Evolutionary conservation across 306 rosid species (phyloP).

Genomic region (Morella rubra): DNA sequence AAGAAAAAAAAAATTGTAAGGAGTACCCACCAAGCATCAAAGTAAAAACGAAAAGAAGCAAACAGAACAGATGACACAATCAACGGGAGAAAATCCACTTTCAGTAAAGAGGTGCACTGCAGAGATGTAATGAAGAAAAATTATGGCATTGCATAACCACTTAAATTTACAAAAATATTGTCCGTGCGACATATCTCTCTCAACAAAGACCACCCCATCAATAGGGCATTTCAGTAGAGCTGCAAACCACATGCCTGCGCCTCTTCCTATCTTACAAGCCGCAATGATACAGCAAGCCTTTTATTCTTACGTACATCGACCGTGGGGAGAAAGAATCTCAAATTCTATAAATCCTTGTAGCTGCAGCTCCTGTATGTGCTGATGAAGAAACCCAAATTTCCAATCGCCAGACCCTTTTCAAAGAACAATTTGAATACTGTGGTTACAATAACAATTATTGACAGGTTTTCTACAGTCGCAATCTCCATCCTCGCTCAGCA

Average conservation of each 20-base stretch:
- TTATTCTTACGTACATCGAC: conserved; percentile 30
- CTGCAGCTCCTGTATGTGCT: conserved; percentile 27
- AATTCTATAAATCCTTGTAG: conserved; percentile 3
- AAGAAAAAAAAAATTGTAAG: no score
- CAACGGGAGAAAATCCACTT: neutral
- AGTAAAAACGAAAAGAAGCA: no score
- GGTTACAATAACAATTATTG: neutral
- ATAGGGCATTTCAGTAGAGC: conserved; percentile 9
- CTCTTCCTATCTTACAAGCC: conserved; percentile 46
- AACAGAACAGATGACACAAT: neutral
- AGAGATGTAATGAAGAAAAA: neutral
- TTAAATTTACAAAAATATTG: neutral
- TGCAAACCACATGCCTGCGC: conserved; percentile 15
- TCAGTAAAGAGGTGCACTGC: neutral
- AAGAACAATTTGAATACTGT: conserved; percentile 8
- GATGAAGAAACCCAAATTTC: conserved; percentile 20
- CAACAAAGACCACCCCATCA: conserved; percentile 31
- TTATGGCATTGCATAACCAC: neutral
- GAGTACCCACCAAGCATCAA: no score
- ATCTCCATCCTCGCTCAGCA: conserved; percentile 86
- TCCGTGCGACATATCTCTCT: conserved; percentile 5
- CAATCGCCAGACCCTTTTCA: conserved; percentile 9
- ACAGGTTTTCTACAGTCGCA: conserved; percentile 48
- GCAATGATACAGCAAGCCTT: conserved; percentile 23
- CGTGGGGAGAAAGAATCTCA: conserved; percentile 30